Evolutionary conservation across 2,329 filamentous ascomycete genomes (phyloP).

Genomic region (Xylariaceae sp.): DNA sequence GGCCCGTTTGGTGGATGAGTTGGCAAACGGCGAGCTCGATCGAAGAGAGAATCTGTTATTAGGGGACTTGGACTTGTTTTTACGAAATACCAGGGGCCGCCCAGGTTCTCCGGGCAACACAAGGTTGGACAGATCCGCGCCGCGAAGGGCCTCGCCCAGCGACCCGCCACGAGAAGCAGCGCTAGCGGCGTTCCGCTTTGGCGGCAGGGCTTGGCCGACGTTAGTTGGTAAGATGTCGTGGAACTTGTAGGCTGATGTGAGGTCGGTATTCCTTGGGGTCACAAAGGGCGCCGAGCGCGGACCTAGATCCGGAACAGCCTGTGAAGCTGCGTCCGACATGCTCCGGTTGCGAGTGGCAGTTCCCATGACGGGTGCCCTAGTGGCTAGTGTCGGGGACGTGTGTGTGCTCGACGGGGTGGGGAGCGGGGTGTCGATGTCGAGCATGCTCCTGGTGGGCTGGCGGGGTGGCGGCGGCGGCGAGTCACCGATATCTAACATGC

Average conservation of each 20-base stretch:
- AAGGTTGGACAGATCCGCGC: conserved; percentile 45
- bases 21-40: conserved; percentile 41
- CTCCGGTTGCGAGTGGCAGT: conserved; percentile 41
- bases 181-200: conserved; percentile 31
- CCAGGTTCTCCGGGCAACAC: conserved; percentile 43
- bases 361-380: conserved; percentile 28
- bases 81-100: conserved; percentile 35
- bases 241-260: conserved; percentile 55
- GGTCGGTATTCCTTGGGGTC: conserved; percentile 32
- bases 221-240: conserved; percentile 51
- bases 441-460: conserved; percentile 46
- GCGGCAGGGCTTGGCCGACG: conserved; percentile 41
- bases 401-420: conserved; percentile 38
- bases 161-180: conserved; percentile 31
- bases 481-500: conserved; percentile 57
- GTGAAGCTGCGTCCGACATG: conserved; percentile 49
- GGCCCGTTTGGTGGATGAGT: conserved; percentile 32
- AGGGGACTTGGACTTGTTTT: conserved; percentile 50
- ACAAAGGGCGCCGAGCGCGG: conserved; percentile 30
- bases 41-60: conserved; percentile 44
- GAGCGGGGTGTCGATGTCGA: conserved; percentile 40
- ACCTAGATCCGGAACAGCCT: conserved; percentile 41
- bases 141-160: conserved; percentile 51
- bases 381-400: conserved; percentile 41
- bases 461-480: conserved; percentile 28